Conservation (phyloP, 2,329 filamentous ascomycete species). For the Xylaria sp. region DNA sequence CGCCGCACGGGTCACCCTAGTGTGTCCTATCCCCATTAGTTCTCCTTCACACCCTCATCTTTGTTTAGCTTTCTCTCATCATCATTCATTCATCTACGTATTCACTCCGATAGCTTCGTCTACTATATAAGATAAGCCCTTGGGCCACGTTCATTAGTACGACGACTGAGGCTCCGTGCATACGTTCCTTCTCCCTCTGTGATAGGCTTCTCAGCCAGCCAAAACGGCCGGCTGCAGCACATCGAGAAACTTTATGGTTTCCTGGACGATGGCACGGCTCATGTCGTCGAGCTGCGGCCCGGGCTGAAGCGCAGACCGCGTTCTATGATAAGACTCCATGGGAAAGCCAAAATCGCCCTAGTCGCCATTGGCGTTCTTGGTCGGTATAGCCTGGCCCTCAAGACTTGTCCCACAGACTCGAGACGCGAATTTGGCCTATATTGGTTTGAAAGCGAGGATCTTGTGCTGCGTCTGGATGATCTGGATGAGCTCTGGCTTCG, state of each 20-base stretch:
- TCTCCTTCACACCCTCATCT: too few relatives aligned
- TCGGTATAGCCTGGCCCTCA: slow-evolving; percentile 36
- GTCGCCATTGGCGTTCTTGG: slow-evolving; percentile 40
- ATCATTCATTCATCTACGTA: too few relatives aligned
- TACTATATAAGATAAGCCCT: too few relatives aligned
- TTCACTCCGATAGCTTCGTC: too few relatives aligned
- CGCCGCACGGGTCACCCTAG: too few relatives aligned
- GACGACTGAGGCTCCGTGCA: too few relatives aligned
- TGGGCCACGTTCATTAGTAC: too few relatives aligned
- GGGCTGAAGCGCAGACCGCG: slow-evolving; percentile 37
- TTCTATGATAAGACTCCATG: slow-evolving; percentile 39
- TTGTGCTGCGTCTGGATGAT: slow-evolving; percentile 43
- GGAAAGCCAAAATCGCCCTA: slow-evolving; percentile 39
- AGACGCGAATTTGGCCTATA: slow-evolving; percentile 39
- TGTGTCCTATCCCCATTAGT: too few relatives aligned
- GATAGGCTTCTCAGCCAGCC: too few relatives aligned
- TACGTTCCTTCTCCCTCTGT: too few relatives aligned
- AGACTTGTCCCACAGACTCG: slow-evolving; percentile 36
- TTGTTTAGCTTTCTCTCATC: too few relatives aligned
- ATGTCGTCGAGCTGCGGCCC: slow-evolving; percentile 39
- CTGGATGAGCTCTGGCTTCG: slow-evolving; percentile 41
- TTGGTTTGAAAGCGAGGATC: slow-evolving; percentile 42
- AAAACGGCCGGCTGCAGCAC: slow-evolving; percentile 16
- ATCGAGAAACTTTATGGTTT: slow-evolving; percentile 33
- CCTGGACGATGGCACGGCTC: slow-evolving; percentile 39